These are phyloP conservation scores for Pythium scleroteichum DNA, from an alignment of 352 stramenopile species.

Conservation along the genomic window DNA sequence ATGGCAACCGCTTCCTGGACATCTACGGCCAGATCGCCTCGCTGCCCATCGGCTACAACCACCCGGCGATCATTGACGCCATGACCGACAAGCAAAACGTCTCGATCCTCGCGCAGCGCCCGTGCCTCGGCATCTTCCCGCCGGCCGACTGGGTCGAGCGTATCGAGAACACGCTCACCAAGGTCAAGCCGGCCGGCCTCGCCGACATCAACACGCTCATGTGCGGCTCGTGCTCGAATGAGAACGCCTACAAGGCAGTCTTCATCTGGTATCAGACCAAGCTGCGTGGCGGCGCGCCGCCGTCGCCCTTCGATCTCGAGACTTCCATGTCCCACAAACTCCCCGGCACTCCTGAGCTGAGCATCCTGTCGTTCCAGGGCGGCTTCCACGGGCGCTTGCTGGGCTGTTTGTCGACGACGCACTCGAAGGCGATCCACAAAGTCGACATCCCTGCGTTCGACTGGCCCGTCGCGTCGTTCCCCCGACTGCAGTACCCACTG, in stretches of 20 bases:
- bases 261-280: conserved; percentile 89
- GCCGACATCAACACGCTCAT: conserved; percentile 84
- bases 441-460: conserved; percentile 84
- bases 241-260: conserved; percentile 87
- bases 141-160: conserved; percentile 74
- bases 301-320: conserved; percentile 62
- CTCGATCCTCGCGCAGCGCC: conserved; percentile 67
- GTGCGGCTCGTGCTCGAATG: conserved; percentile 86
- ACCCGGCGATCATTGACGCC: conserved; percentile 65
- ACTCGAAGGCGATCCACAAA: conserved; percentile 88
- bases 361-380: conserved; percentile 83
- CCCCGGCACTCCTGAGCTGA: conserved; percentile 69
- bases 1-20: conserved; percentile 83
- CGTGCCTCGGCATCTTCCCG: conserved; percentile 76
- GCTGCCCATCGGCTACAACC: conserved; percentile 85
- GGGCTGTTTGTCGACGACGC: conserved; percentile 79
- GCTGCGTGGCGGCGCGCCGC: conserved; percentile 52
- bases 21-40: conserved; percentile 87
- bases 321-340: conserved; percentile 70
- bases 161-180: conserved; percentile 60
- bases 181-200: conserved; percentile 55
- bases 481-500: conserved; percentile 66
- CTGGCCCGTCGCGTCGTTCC: conserved; percentile 82
- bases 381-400: conserved; percentile 81
- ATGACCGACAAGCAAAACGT: conserved; percentile 68